Evolutionary conservation across 129 eudicot species (phyloP), one percentile per base, ranked within the genome.

Genomic region (Lonicera japonica): DNA sequence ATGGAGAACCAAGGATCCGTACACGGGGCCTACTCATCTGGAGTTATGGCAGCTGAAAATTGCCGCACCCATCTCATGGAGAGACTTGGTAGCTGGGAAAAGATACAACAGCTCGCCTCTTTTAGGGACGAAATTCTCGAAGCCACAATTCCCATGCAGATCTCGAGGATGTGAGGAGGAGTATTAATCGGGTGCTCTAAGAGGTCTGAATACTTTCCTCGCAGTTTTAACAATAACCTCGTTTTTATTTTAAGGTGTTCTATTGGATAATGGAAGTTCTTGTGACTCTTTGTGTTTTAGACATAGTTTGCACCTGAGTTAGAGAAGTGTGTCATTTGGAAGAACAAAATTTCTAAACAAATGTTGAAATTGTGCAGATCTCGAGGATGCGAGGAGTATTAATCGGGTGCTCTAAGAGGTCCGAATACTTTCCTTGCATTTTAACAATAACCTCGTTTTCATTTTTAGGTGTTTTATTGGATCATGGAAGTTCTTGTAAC

Each of bases 1-100:
- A 71, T 78, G 74, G 96, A 92, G 60, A 86, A 94, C 63, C 99
- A 94, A 65, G 99, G 99, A 17, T 94, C 99, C 0, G 99, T 88
- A 0, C 99, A 94, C 60, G 99, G 99, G 61, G 99, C 96, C 24
- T 94, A 88, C 63, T 76, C 89, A 1, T 77, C 99, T 4, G 99
- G 96, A 62, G 73, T 85, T 11, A 70, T 62, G 72, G 91, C 96
- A 56, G 99, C 89, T 8, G 95, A 88, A 60, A 79, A 82, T 54
- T 94, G 99, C 25, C 78, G 76, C 17, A 76, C 58, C 29, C 95
- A 82, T 76, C 77, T 94, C 0, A 53, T 73, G 68, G 80, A 76
- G 58, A 80, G 70, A 34, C 82, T 76, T 2, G 99, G 96, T 25
- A 68, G 65, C 57, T 63, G 79, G 72, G 95, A 85, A 39, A 78